Percentiles rank a stretch among this genome's conserved stretches.
Conservation (phyloP, 2,329 filamentous ascomycete genomes). For the Stemphylium beticola region DNA sequence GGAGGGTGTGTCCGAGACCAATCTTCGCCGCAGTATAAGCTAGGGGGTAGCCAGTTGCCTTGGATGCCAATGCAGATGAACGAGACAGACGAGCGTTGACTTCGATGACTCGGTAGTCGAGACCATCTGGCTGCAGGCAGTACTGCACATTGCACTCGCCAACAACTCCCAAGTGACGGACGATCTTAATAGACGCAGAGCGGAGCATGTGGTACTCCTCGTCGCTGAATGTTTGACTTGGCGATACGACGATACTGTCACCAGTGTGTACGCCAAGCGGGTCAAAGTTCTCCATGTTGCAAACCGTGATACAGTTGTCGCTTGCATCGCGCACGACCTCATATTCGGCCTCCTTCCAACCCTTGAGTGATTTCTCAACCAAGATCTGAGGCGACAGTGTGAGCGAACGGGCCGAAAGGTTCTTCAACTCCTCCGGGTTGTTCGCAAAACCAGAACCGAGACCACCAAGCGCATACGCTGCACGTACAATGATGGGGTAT, state of each 20-base stretch:
- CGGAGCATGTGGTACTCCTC: slow-evolving; percentile 99
- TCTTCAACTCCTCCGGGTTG: slow-evolving; percentile 90
- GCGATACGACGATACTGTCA: slow-evolving; percentile 97
- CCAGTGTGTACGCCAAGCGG: slow-evolving; percentile 97
- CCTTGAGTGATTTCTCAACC: slow-evolving; percentile 98
- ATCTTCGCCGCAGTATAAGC: slow-evolving; percentile 99
- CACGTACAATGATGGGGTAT: slow-evolving; percentile 97
- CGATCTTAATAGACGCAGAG: slow-evolving; percentile 96
- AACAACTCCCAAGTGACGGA: slow-evolving; percentile 94
- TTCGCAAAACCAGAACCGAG: slow-evolving; percentile 95
- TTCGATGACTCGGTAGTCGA: slow-evolving; percentile 98
- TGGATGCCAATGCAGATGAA: slow-evolving; percentile 94
- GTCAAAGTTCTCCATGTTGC: slow-evolving; percentile 99
- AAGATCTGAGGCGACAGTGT: slow-evolving; percentile 95
- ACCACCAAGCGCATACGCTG: slow-evolving; percentile 94
- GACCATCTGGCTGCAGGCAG: slow-evolving; percentile 91
- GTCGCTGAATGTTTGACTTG: slow-evolving; percentile 94
- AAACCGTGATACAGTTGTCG: slow-evolving; percentile 99
- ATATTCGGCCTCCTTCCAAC: slow-evolving; percentile 99
- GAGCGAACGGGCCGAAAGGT: slow-evolving; percentile 89
- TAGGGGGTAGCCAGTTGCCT: slow-evolving; percentile 95
- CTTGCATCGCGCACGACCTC: slow-evolving; percentile 96
- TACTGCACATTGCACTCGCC: slow-evolving; percentile 99
- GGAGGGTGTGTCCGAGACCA: slow-evolving; percentile 91
- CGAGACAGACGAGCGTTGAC: slow-evolving; percentile 98